These are phyloP conservation scores for Aquilaria yunnanensis DNA, from an alignment of 345 rosid species.

Conservation along the genomic window DNA sequence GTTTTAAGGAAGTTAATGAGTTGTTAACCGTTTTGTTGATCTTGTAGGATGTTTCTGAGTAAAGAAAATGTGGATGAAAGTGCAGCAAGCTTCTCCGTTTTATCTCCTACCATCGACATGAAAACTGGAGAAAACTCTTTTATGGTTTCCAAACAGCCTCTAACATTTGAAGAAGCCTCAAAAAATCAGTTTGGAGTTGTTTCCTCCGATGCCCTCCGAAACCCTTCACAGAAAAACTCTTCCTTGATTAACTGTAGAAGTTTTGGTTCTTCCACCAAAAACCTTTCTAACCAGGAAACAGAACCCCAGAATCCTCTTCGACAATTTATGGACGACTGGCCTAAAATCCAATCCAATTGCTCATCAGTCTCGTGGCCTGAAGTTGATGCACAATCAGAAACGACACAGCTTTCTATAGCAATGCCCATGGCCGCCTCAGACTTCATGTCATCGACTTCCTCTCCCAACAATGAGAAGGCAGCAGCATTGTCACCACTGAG, in stretches of 20 bases:
- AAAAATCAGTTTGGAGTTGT: constrained; percentile 42
- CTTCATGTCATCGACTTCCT: constrained; percentile 36
- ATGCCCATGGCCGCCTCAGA: constrained; percentile 41
- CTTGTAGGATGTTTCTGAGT: constrained; percentile 12
- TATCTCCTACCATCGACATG: constrained; percentile 25
- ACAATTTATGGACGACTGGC: constrained; percentile 39
- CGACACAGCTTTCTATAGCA: constrained; percentile 74
- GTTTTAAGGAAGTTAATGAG: too few species aligned
- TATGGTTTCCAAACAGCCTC: constrained; percentile 26
- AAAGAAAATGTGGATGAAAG: constrained; percentile 23
- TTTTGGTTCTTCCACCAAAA: constrained; percentile 18
- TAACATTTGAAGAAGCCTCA: constrained; percentile 19
- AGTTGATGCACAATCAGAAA: constrained; percentile 43
- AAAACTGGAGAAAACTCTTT: constrained; percentile 28
- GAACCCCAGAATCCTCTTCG: constrained; percentile 26
- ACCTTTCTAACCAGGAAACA: constrained; percentile 21
- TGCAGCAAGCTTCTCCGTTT: constrained; percentile 24
- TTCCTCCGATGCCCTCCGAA: constrained; percentile 38
- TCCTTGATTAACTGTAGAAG: constrained; percentile 17
- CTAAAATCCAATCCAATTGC: constrained; percentile 28
- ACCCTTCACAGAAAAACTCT: constrained; percentile 31
- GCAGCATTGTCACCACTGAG: constrained; percentile 40
- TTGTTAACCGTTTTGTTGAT: too few species aligned
- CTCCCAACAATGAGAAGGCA: constrained; percentile 31
- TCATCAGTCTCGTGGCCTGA: constrained; percentile 39